Evolutionary conservation across 768 basidiomycete species (phyloP).

Genomic region (Tubosaeta brunneosetosa): DNA sequence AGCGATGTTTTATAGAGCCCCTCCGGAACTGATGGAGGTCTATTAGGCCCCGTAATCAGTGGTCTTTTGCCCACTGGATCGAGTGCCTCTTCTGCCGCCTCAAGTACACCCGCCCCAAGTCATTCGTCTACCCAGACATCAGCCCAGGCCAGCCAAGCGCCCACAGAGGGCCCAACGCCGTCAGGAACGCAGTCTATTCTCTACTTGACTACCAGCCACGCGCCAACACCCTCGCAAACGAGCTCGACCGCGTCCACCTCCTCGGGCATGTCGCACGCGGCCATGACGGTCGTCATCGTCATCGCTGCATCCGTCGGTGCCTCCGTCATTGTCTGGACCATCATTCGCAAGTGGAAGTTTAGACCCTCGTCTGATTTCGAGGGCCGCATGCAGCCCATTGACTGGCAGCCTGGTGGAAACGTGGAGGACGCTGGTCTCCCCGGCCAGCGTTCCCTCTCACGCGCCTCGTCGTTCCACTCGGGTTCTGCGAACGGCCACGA

Average conservation of each 20-base stretch:
- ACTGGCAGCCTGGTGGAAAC: constrained; percentile 68
- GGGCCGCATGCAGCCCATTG: constrained; percentile 80
- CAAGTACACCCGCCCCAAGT: constrained; percentile 15
- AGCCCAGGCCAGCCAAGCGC: constrained; percentile 20
- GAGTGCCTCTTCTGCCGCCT: constrained; percentile 15
- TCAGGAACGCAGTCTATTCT: constrained; percentile 57
- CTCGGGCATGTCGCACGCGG: constrained; percentile 41
- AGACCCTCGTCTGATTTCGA: constrained; percentile 76
- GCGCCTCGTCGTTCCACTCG: constrained; percentile 69
- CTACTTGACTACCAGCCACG: constrained; percentile 26
- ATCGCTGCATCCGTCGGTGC: constrained; percentile 66
- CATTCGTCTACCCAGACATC: constrained; percentile 14
- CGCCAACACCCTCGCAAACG: constrained; percentile 21
- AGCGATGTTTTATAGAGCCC: constrained; percentile 6
- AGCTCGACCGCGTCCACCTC: constrained; percentile 12
- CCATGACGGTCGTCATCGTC: constrained; percentile 61
- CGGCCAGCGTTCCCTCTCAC: constrained; percentile 46
- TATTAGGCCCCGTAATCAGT: constrained; percentile 9
- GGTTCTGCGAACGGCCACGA: constrained; percentile 32
- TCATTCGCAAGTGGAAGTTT: constrained; percentile 92
- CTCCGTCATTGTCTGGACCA: constrained; percentile 74
- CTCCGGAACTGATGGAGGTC: constrained; percentile 6
- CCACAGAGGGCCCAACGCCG: constrained; percentile 41
- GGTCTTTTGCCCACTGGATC: constrained; percentile 14
- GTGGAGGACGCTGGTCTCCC: constrained; percentile 44